Percentiles rank a stretch among this genome's conserved stretches.
Evolutionary conservation across 2,329 filamentous ascomycete species (phyloP).

Genomic region (Neofusicoccum cordaticola): DNA sequence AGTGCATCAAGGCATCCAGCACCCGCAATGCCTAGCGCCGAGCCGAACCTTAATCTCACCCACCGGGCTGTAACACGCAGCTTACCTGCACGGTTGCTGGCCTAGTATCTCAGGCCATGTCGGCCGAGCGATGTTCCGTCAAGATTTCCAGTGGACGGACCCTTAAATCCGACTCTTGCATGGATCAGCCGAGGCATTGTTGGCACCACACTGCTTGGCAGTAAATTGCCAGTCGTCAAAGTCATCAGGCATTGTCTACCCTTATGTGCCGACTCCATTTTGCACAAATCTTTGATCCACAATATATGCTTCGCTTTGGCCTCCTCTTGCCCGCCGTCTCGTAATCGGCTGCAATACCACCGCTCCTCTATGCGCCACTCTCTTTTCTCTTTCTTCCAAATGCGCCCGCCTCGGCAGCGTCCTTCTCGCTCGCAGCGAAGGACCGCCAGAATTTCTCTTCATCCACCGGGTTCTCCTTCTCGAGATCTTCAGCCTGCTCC

Average conservation of each 20-base stretch:
- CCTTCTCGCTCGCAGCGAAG: slow-evolving; percentile 11
- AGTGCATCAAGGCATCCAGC: neutral
- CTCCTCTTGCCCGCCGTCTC: too few relatives aligned
- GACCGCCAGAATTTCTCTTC: slow-evolving; percentile 17
- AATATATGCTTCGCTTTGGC: too few relatives aligned
- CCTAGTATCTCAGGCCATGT: too few relatives aligned
- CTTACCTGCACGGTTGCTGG: too few relatives aligned
- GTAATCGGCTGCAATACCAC: neutral
- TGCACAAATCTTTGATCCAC: too few relatives aligned
- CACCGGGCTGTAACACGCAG: neutral
- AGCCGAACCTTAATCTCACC: neutral
- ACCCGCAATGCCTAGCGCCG: neutral
- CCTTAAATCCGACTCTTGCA: too few relatives aligned
- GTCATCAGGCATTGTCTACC: too few relatives aligned
- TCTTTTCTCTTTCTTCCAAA: neutral
- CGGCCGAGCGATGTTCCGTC: too few relatives aligned
- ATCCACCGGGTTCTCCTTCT: neutral
- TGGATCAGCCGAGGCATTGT: neutral
- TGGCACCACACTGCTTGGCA: neutral
- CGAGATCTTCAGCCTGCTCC: slow-evolving; percentile 1
- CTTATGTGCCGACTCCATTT: too few relatives aligned
- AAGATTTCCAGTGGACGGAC: too few relatives aligned
- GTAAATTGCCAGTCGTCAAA: too few relatives aligned
- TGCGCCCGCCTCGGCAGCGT: slow-evolving; percentile 6
- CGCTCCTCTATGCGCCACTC: neutral